Conservation (phyloP, 208 protist species). For the Naegleria fowleri region DNA sequence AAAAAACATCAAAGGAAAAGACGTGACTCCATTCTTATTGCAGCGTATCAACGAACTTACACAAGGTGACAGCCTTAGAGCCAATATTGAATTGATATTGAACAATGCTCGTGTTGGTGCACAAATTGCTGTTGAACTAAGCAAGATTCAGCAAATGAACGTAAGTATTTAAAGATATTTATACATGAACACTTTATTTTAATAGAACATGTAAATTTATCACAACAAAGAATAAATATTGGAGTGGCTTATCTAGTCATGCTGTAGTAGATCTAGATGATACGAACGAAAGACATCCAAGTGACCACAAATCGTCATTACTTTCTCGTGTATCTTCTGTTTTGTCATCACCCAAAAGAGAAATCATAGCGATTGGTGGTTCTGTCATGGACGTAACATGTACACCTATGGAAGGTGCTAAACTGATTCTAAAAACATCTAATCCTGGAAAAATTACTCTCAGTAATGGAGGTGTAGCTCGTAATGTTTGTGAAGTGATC, state of each 20-base stretch:
- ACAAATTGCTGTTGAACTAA: slow-evolving; percentile 47
- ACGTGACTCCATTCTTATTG: slow-evolving; percentile 72
- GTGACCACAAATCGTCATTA: not conserved
- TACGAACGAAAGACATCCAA: not conserved
- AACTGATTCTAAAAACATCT: not conserved
- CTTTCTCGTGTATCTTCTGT: not conserved
- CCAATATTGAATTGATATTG: slow-evolving; percentile 59
- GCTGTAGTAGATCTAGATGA: not conserved
- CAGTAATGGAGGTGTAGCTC: not conserved
- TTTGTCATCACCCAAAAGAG: not conserved
- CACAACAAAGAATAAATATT: not conserved
- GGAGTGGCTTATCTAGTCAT: no score
- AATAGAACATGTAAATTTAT: not conserved
- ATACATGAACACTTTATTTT: not conserved
- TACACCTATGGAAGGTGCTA: not conserved
- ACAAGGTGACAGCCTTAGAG: slow-evolving; percentile 50
- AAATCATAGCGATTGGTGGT: not conserved
- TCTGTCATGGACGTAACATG: not conserved
- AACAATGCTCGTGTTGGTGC: slow-evolving; percentile 64
- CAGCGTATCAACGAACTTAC: slow-evolving; percentile 59
- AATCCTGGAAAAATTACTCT: not conserved
- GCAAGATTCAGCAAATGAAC: slow-evolving; percentile 4
- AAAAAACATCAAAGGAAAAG: slow-evolving; percentile 53
- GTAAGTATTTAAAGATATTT: not conserved
- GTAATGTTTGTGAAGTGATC: not conserved